Percentiles rank a stretch among this genome's conserved stretches.
Evolutionary conservation across 2,329 filamentous ascomycete genomes (phyloP).

Genomic region (Arachnomyces sp.): DNA sequence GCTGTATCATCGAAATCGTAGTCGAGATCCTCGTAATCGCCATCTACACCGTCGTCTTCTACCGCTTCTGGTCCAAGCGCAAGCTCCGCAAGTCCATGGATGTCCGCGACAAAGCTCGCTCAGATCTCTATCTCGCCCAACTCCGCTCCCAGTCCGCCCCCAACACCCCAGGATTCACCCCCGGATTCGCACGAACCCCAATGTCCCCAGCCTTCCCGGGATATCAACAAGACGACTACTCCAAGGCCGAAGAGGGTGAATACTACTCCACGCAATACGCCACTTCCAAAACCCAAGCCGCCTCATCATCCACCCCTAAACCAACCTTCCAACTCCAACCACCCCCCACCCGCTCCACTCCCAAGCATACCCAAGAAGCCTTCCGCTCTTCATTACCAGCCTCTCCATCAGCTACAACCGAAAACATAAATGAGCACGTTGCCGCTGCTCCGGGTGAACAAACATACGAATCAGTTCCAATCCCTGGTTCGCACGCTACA

Average conservation of each 20-base stretch:
- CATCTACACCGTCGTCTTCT: conserved; percentile 92
- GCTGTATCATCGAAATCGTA: conserved; percentile 93
- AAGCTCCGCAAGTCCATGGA: conserved; percentile 96
- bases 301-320: conserved; percentile 41
- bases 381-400: conserved; percentile 53
- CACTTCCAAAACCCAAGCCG: conserved; percentile 56
- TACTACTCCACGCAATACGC: conserved; percentile 41
- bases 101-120: conserved; percentile 83
- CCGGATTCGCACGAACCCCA: conserved; percentile 39
- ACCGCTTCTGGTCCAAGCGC: conserved; percentile 94
- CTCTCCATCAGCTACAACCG: conserved; percentile 21
- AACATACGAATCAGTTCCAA: conserved; percentile 76
- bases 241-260: conserved; percentile 47
- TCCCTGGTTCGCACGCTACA: conserved; percentile 70
- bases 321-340: conserved; percentile 75
- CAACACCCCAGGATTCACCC: conserved; percentile 83
- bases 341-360: conserved; percentile 73
- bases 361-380: conserved; percentile 54
- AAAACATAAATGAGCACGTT: conserved; percentile 55
- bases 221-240: conserved; percentile 31
- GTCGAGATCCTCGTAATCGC: conserved; percentile 84
- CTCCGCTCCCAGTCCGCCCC: conserved; percentile 79
- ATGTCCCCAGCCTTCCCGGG: conserved; percentile 24
- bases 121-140: conserved; percentile 87
- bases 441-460: conserved; percentile 69